Evolutionary conservation across 1,139 yeast genomes (phyloP), one percentile per base, ranked within the genome.

Genomic region (Sugiyamaella paludigena): DNA sequence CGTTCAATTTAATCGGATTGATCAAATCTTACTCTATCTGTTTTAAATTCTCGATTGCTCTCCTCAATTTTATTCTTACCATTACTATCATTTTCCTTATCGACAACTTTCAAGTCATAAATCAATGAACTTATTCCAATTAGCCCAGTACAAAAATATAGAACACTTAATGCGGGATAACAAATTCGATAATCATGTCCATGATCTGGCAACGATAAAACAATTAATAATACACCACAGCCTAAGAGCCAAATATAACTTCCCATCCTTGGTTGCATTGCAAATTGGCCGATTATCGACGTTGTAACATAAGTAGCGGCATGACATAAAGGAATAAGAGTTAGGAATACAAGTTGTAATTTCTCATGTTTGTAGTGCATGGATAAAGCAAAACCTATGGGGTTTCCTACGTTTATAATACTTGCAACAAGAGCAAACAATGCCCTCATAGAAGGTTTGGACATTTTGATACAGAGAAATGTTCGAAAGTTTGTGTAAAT

Each of bases 211-310:
- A 5, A 19, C 7, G 45, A 34, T 15, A 42, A 12, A 2, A 42
- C 45, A 16, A 33, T 11, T 29, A 42, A 29, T 30, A 42, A 36
- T 29, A 42, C 35, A 7, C 45, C 45, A 28, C 40, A 42, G 12
- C 32, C 45, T 28, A 42, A 1, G 27, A 42, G 30, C 45, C 45
- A 42, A 19, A 42, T 42, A 16, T 42, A 42, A 7, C 45, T 40
- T 13, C 45, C 45, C 45, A 42, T 42, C 11, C 45, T 34, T 3
- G 45, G 45, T 16, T 42, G 45, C n/a, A 16, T n/a, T 9, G 45
- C 45, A 16, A 12, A 42, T 10, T 40, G 40, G 7, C 45, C 45
- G 4, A 42, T 42, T 7, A 36, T 8, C 11, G 45, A 42, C 3
- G 40, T 36, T 29, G 36, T 35, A n/a, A 42, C 30, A 29, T 42